Conservation (phyloP, 306 rosid genomes). For the Lathyrus tuberosus region DNA sequence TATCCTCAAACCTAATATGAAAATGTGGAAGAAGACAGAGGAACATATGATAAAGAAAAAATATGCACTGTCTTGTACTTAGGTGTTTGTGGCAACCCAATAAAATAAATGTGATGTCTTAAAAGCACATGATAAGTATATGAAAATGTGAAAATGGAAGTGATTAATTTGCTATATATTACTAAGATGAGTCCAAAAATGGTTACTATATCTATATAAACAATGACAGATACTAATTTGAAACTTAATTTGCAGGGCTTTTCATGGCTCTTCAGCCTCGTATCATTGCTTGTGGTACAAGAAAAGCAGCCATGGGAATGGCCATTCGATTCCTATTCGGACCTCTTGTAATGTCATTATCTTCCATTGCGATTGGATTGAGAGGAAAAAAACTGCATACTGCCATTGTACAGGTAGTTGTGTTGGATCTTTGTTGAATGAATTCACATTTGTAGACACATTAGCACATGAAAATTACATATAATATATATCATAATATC, state of each 20-base stretch:
- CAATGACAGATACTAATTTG: constrained; percentile 33
- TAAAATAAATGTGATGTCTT: constrained; percentile 31
- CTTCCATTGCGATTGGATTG: constrained; percentile 83
- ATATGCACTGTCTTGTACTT: constrained; percentile 24
- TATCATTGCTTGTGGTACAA: constrained; percentile 87
- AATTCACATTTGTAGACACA: background rate
- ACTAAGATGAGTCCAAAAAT: too few species aligned
- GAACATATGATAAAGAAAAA: background rate
- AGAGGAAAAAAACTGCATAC: constrained; percentile 71
- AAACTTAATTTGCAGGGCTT: constrained; percentile 59
- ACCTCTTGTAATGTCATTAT: constrained; percentile 87
- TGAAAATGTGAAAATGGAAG: constrained; percentile 4
- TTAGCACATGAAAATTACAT: constrained; percentile 34
- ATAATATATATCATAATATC: background rate
- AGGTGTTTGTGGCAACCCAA: constrained; percentile 33
- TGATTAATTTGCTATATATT: constrained; percentile 20
- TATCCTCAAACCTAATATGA: background rate
- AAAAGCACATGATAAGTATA: constrained; percentile 25
- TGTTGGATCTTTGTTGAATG: too few species aligned
- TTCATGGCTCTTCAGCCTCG: constrained; percentile 97
- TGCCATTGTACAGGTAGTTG: constrained; percentile 82
- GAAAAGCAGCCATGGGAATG: constrained; percentile 80
- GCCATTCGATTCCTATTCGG: constrained; percentile 84
- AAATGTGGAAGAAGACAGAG: constrained; percentile 19
- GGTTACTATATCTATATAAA: background rate